These are phyloP conservation scores for Malus hybrid DNA, from an alignment of 331 rosid species.

Conservation along the genomic window DNA sequence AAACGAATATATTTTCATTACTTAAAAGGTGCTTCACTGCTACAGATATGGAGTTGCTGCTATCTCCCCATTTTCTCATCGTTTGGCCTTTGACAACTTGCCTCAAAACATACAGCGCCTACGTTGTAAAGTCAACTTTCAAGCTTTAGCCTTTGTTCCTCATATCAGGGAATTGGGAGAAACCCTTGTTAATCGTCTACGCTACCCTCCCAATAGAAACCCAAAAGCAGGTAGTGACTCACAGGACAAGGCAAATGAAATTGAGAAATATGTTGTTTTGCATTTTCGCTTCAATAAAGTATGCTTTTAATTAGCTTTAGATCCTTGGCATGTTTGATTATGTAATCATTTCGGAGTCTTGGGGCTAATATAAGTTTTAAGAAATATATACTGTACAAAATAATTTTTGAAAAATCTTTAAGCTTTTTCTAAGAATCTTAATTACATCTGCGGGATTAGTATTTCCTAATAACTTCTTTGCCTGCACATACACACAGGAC, in stretches of 20 bases:
- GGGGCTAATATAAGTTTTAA: not conserved
- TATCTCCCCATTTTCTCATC: conserved; percentile 46
- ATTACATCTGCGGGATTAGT: not conserved
- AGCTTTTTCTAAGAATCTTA: not conserved
- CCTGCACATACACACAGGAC: conserved; percentile 23
- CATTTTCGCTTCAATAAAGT: conserved; percentile 50
- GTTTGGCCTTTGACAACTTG: conserved; percentile 34
- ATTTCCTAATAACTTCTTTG: not conserved
- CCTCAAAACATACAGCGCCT: conserved; percentile 35
- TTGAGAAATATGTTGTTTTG: conserved; percentile 26
- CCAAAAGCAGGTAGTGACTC: not conserved
- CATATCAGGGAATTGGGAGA: conserved; percentile 31
- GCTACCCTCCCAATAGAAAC: conserved; percentile 16
- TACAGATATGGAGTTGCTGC: conserved; percentile 42
- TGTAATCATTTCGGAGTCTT: not conserved
- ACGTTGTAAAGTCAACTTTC: conserved; percentile 43
- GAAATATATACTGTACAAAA: not conserved
- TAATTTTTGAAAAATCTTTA: not conserved
- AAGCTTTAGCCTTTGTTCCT: conserved; percentile 39
- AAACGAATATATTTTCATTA: not conserved
- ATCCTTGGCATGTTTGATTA: not conserved
- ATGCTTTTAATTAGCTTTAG: conserved; percentile 3
- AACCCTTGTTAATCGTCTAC: conserved; percentile 29
- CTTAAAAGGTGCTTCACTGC: not conserved
- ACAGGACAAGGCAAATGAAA: conserved; percentile 5